Conservation (phyloP, 768 basidiomycete genomes). For the Tephrocybe sp. region DNA sequence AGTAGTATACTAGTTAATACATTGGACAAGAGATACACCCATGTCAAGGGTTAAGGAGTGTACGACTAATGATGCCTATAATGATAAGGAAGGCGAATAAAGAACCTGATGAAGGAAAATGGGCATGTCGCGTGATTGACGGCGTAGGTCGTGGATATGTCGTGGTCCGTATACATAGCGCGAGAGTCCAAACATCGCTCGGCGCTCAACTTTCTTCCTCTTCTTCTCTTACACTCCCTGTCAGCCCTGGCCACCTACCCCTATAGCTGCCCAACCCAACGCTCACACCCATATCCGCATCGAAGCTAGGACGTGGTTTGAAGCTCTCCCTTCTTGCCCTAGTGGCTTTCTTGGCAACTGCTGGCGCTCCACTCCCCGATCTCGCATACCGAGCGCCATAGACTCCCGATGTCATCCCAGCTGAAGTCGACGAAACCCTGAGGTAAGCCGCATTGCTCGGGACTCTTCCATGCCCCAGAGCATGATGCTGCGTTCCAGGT, state of each 20-base stretch:
- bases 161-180: not conserved
- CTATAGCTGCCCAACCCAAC: slow-evolving; percentile 24
- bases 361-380: slow-evolving; percentile 20
- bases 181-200: not conserved
- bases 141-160: slow-evolving; percentile 2
- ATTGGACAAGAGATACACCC: slow-evolving; percentile 6
- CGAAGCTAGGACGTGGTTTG: slow-evolving; percentile 76
- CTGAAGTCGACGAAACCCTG: slow-evolving; percentile 18
- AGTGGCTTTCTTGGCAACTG: slow-evolving; percentile 45
- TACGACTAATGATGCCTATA: slow-evolving; percentile 4
- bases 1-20: slow-evolving; percentile 8
- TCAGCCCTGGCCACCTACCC: slow-evolving; percentile 33
- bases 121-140: not conserved
- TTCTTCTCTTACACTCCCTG: slow-evolving; percentile 43
- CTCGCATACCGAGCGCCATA: slow-evolving; percentile 28
- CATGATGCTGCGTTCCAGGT: slow-evolving; percentile 51
- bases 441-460: slow-evolving; percentile 31
- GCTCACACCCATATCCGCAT: slow-evolving; percentile 36
- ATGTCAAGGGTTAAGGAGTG: not conserved
- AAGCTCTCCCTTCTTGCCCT: slow-evolving; percentile 75
- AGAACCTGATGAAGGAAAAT: too few relatives aligned
- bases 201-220: slow-evolving; percentile 42
- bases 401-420: slow-evolving; percentile 20
- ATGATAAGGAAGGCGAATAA: not conserved
- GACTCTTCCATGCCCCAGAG: slow-evolving; percentile 53